Evolutionary conservation across 176 grass and related monocot genomes (phyloP).

Genomic region (Carex cristatella): DNA sequence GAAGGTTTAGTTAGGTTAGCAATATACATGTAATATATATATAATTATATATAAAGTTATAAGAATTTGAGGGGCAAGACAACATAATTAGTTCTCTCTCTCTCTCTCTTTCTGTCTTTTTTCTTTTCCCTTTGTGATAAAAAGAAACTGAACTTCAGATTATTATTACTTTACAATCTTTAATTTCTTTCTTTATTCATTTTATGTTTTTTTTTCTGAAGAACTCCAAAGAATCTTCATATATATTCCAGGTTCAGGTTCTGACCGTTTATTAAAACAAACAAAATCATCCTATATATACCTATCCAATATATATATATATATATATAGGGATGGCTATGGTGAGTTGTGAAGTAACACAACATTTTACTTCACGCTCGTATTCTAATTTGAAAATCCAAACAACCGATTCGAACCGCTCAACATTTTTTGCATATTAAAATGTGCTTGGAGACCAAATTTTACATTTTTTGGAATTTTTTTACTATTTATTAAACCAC

Average conservation of each 20-base stretch:
- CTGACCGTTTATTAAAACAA: no score
- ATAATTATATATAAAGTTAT: not conserved
- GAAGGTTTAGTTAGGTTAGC: conserved; percentile 5
- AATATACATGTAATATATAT: not conserved
- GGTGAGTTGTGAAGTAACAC: no score
- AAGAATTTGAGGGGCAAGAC: conserved; percentile 20
- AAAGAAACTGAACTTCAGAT: not conserved
- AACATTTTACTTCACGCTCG: no score
- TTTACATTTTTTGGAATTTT: no score
- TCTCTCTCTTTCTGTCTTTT: not conserved
- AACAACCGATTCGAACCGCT: no score
- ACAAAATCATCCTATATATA: no score
- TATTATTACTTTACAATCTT: not conserved
- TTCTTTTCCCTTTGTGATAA: conserved; percentile 23
- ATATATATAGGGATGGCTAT: no score
- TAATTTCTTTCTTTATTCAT: not conserved
- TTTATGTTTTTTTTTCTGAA: not conserved
- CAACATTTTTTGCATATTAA: no score
- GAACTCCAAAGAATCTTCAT: not conserved
- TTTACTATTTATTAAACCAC: no score
- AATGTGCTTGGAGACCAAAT: no score
- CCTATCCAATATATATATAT: no score
- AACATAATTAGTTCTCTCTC: conserved; percentile 27
- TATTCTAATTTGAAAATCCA: no score
- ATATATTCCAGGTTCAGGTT: not conserved